A percentile compares a stretch with the other conserved stretches of the same genome.
Evolutionary conservation across 1,284 basidiomycete species (phyloP).

Genomic region (Cryptococcus neoformans): DNA sequence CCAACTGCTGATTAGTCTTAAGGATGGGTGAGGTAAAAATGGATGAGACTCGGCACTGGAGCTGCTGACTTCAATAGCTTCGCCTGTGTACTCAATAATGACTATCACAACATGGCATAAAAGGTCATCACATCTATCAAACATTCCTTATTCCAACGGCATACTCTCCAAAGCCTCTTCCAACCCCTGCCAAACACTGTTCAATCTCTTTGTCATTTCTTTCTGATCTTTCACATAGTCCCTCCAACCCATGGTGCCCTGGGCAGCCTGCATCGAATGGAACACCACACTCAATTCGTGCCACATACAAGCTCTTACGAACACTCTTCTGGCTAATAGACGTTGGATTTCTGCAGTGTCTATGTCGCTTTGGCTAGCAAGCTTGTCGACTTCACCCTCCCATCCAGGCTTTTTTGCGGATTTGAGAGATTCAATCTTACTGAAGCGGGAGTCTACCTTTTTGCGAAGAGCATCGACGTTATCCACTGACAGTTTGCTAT

Average conservation of each 20-base stretch:
- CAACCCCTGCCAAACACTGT: constrained; percentile 69
- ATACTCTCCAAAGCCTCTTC: constrained; percentile 67
- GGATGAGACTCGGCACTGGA: too few species aligned
- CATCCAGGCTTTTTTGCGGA: constrained; percentile 54
- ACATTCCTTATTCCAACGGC: constrained; percentile 66
- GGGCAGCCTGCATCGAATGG: constrained; percentile 79
- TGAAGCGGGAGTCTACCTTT: constrained; percentile 62
- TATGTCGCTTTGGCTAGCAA: constrained; percentile 50
- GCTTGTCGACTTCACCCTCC: constrained; percentile 74
- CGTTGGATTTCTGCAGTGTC: constrained; percentile 56
- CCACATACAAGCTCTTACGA: constrained; percentile 86
- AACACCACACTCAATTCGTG: constrained; percentile 82
- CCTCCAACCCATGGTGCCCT: constrained; percentile 70
- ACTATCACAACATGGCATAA: background rate
- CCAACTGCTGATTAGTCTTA: background rate
- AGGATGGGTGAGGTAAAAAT: background rate
- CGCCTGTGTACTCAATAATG: too few species aligned
- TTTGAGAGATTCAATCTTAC: constrained; percentile 70
- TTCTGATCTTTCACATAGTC: constrained; percentile 68
- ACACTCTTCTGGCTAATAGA: constrained; percentile 69
- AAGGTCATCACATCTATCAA: background rate
- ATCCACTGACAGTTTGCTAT: constrained; percentile 75
- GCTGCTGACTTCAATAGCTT: too few species aligned
- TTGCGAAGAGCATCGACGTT: constrained; percentile 80
- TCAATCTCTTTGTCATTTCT: constrained; percentile 60